Base-by-base conservation (phyloP, 768 basidiomycete species). In the Russula sp. region DNA sequence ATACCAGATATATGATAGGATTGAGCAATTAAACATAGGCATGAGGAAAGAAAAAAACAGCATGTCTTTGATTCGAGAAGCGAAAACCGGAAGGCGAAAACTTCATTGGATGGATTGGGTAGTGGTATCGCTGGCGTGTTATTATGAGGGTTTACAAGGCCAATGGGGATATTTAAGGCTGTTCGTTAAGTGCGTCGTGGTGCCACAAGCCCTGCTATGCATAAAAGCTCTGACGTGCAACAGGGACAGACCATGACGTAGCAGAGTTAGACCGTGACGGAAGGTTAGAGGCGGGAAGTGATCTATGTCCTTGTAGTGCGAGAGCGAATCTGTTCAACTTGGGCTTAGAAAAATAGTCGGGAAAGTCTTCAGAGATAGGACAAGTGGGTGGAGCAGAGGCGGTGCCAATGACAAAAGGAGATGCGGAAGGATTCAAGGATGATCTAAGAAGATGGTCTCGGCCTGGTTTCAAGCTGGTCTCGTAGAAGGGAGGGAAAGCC, bases 391-490 rank as follows among this genome's bases (percentile, higher is more conserved):
- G 66, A 34, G 68, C 68, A 59, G 68, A 69, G 50, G 49, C 26
- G 0, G 63, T 24, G 26, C 56, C 57, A 3, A 65, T 67, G 46
- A 71, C 61, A 62, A 76, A 76, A 18, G 75, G 74, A 24, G 75
- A 61, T 32, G 75, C 75, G 50, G 65, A 66, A 58, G 75, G 75
- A 50, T 76, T 76, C 32, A 76, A 69, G n/a, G 70, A 65, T 24
- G 71, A 60, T 46, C 72, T 70, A 9, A 70, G 65, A 44, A 69
- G 26, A 52, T 70, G 72, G 10, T 62, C 49, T 38, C 71, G 62
- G 10, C 60, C 55, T 20, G 46, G 59, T 32, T 65, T 61, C 61
- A 54, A 56, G 30, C 46, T 56, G 51, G 60, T 32, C 56, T 28
- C 49, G 14, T 36, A n/a, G 44, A 48, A 26, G 52, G 14, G 16